These are phyloP conservation scores for Aquilaria sinensis DNA, from an alignment of 345 rosid species.

Conservation along the genomic window DNA sequence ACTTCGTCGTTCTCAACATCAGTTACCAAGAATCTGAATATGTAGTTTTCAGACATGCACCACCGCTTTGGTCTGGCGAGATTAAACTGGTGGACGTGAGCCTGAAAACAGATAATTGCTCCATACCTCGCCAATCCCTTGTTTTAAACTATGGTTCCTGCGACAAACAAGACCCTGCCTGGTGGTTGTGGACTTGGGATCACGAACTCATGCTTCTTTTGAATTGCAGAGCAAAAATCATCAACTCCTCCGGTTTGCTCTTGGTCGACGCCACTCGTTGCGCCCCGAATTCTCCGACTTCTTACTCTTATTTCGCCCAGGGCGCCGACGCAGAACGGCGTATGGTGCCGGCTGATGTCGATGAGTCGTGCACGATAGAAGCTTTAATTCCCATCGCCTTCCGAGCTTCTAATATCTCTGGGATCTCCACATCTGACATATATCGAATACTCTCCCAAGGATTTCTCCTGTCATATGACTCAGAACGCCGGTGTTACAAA, in stretches of 20 bases:
- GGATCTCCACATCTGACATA: not conserved
- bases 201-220: not conserved
- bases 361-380: not conserved
- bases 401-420: not conserved
- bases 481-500: too few relatives aligned
- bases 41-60: too few relatives aligned
- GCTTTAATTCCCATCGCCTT: not conserved
- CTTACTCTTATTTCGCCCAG: not conserved
- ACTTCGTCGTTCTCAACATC: not conserved
- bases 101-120: not conserved
- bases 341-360: not conserved
- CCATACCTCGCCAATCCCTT: not conserved
- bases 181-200: not conserved
- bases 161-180: not conserved
- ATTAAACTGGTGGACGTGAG: not conserved
- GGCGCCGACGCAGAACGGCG: too few relatives aligned
- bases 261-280: slow-evolving; percentile 3
- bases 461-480: too few relatives aligned
- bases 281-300: not conserved
- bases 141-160: not conserved
- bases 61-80: too few relatives aligned
- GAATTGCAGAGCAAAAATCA: not conserved
- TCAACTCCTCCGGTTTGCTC: not conserved
- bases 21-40: not conserved
- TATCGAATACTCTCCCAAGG: not conserved